These are phyloP conservation scores for Apiotrichum gamsii DNA, from an alignment of 1,284 basidiomycete genomes.

Conservation along the genomic window DNA sequence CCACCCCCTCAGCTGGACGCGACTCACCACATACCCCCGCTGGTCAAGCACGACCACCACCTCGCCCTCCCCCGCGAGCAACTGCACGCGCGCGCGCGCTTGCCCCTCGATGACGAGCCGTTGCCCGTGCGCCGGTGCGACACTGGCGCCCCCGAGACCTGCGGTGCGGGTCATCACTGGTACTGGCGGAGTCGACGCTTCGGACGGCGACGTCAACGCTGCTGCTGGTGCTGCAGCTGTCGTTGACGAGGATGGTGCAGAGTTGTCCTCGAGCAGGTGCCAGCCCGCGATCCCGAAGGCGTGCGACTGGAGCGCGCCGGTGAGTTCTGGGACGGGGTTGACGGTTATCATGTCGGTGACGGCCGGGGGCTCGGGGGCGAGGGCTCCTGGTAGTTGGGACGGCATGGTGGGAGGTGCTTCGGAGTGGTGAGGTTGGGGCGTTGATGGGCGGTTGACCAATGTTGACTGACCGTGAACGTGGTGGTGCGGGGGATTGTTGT, in stretches of 20 bases:
- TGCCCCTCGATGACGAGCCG: no score
- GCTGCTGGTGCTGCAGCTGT: no score
- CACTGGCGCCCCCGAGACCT: not conserved
- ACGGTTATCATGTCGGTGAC: no score
- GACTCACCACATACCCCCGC: conserved; percentile 38
- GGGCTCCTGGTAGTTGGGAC: not conserved
- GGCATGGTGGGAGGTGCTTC: not conserved
- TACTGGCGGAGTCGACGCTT: no score
- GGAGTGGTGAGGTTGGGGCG: not conserved
- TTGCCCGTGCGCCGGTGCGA: not conserved
- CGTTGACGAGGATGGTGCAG: conserved; percentile 12
- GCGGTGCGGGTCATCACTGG: no score
- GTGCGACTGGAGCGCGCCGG: conserved; percentile 24
- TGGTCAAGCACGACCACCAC: conserved; percentile 23
- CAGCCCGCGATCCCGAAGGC: conserved; percentile 29
- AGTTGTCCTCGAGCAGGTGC: conserved; percentile 14
- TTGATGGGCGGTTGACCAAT: no score
- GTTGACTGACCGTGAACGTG: no score
- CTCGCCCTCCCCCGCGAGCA: conserved; percentile 21
- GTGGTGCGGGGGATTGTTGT: no score
- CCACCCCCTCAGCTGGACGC: no score
- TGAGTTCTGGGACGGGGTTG: conserved; percentile 37
- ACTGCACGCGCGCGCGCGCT: conserved; percentile 15
- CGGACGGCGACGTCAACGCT: no score
- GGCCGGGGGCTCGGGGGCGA: conserved; percentile 12